Base-by-base conservation (phyloP, 352 stramenopile genomes). In the Thalassiosira livingstoniorum region DNA sequence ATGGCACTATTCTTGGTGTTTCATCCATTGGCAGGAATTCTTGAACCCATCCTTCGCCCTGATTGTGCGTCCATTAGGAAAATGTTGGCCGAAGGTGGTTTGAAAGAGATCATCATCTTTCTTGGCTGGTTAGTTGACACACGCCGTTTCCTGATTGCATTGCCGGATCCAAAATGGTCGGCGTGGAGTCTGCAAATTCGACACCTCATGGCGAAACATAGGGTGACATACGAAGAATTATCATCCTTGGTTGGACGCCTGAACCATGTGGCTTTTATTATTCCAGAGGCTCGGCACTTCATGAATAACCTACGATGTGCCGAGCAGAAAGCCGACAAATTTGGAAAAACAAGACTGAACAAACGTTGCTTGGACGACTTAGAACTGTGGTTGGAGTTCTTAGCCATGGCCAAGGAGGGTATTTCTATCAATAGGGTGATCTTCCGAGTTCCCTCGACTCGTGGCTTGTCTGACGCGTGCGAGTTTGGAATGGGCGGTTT, bases 371-470 rank as follows among this genome's bases (percentile, higher is more conserved):
- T 51, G 23, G 35, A 69, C 15, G 35, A 69, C 23, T 23, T 69
- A 5, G 13, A 29, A 10, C 61, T 69, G 2, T 69, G 61, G 61
- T 13, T 55, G 2, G 35, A 55, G 4, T 69, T 69, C 25, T 37
- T 69, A 4, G n/a, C 51, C 1, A n/a, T 23, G 34, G 61, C 61
- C 32, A 53, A 54, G n/a, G 1, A 5, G 32, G 61, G 61, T 2
- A 69, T 69, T 21, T 69, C 61, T 3, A 69, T 69, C 35, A 54
- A 69, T 37, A 29, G 35, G 2, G 23, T 69, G 2, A 35, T 55
- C 11, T 69, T 69, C 35, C 15, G 35, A 5, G 54, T 55, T 13
- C 61, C 61, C 15, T 55, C 35, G n/a, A 55, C 47, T 4, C 43
- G 18, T 10, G 21, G 31, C 2, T 54, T 55, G 18, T 69, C 61